Conservation (phyloP, 306 rosid genomes). For the Acmispon strigosus region DNA sequence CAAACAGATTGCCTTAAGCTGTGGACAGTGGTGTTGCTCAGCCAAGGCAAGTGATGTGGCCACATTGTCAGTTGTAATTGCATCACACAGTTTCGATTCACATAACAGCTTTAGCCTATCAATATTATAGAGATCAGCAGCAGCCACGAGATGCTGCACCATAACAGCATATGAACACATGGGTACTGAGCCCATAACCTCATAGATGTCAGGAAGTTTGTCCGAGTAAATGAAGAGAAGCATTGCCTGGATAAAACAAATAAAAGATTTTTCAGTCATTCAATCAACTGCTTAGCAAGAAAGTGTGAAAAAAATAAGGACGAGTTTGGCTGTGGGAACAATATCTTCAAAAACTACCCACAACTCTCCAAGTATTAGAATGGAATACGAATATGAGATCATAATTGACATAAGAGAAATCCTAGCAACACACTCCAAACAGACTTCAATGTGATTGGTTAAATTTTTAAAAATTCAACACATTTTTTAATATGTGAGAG, state of each 20-base stretch:
- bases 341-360: no score
- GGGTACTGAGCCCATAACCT: conserved; percentile 49
- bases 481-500: no score
- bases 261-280: not conserved
- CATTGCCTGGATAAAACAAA: conserved; percentile 59
- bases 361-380: no score
- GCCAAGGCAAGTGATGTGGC: conserved; percentile 76
- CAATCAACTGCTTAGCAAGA: conserved; percentile 7
- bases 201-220: conserved; percentile 54
- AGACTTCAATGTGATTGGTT: no score
- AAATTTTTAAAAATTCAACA: no score
- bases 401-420: not conserved
- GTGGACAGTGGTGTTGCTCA: conserved; percentile 71
- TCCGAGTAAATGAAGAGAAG: conserved; percentile 68
- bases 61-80: conserved; percentile 56
- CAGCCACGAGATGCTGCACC: conserved; percentile 86
- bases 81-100: conserved; percentile 66
- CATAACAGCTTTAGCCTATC: conserved; percentile 70
- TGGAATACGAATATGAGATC: not conserved
- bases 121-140: conserved; percentile 71
- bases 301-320: not conserved
- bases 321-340: not conserved
- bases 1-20: conserved; percentile 68
- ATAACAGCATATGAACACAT: conserved; percentile 60
- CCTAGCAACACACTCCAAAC: no score